Conservation (phyloP, 208 protist species). For the Trypanosoma lewisi region DNA sequence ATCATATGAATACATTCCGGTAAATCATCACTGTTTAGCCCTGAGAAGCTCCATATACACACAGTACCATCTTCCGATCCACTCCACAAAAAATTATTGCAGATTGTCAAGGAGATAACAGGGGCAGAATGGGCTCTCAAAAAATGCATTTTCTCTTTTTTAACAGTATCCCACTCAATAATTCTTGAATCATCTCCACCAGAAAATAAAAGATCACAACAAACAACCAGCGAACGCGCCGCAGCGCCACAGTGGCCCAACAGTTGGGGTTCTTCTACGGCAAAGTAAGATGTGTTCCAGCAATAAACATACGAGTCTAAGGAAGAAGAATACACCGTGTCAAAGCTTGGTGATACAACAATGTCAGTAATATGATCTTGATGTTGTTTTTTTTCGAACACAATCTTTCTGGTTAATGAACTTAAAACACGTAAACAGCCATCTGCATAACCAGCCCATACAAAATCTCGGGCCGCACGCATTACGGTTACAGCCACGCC, state of each 20-base stretch:
- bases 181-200: conserved; percentile 11
- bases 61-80: conserved; percentile 11
- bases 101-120: conserved; percentile 3
- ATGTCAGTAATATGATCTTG: conserved; percentile 15
- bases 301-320: conserved; percentile 12
- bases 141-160: conserved; percentile 3
- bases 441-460: conserved; percentile 15
- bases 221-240: conserved; percentile 4
- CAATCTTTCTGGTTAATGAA: background rate
- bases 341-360: background rate
- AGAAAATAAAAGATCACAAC: conserved; percentile 7
- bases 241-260: background rate
- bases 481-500: conserved; percentile 14
- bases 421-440: conserved; percentile 10
- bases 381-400: conserved; percentile 8
- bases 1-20: conserved; percentile 17
- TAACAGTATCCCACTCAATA: conserved; percentile 14
- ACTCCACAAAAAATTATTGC: conserved; percentile 17
- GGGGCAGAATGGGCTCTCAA: conserved; percentile 8
- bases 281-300: conserved; percentile 15
- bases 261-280: background rate
- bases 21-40: background rate
- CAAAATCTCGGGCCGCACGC: conserved; percentile 3
- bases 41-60: conserved; percentile 9
- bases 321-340: conserved; percentile 17